Base-by-base conservation (phyloP, 208 protist species). In the Leishmania martiniquensis region DNA sequence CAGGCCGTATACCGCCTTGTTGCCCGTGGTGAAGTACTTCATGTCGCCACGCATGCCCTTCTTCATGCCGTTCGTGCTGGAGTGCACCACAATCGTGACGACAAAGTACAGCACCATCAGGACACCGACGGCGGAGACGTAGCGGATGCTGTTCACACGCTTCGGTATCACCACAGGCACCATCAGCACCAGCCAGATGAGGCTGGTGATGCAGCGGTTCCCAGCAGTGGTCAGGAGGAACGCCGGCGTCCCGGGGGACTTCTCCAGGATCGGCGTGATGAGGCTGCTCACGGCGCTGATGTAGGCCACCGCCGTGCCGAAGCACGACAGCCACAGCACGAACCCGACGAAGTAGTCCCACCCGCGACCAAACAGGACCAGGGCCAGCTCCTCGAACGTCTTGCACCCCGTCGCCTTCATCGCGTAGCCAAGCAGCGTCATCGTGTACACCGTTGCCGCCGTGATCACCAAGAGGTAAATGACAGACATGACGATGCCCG, bases 121-220 rank as follows among this genome's bases (percentile, higher is more conserved):
- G 34, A 93, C 77, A 2, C 82, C 91, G 69, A 92, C 34, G 9
- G 82, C 63, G n/a, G 89, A 92, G 39, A 85, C 74, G 76, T 91
- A 89, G 37, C 89, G 87, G 17, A 95, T 85, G 2, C 87, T 89
- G 82, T 95, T 85, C 75, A 95, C 80, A 45, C 87, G 76, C 75
- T 91, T 91, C 32, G 88, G 88, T 42, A 93, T 76, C n/a, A 84
- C 80, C 65, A 93, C 66, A 25, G 91, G 87, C n/a, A 95, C 63
- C 91, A 95, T 93, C 39, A 81, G 39, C 65, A 75, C 75, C 7
- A 84, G n/a, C 89, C 89, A 93, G 2, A 90, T 65, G 32, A 87
- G 25, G 44, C 37, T 49, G 22, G 80, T 87, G 20, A 93, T 42
- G 22, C 89, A 45, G 51, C 81, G 84, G 20, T 59, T 71, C 9